These are phyloP conservation scores for Cercospora sp. DNA, from an alignment of 2,329 filamentous ascomycete species.

Conservation along the genomic window DNA sequence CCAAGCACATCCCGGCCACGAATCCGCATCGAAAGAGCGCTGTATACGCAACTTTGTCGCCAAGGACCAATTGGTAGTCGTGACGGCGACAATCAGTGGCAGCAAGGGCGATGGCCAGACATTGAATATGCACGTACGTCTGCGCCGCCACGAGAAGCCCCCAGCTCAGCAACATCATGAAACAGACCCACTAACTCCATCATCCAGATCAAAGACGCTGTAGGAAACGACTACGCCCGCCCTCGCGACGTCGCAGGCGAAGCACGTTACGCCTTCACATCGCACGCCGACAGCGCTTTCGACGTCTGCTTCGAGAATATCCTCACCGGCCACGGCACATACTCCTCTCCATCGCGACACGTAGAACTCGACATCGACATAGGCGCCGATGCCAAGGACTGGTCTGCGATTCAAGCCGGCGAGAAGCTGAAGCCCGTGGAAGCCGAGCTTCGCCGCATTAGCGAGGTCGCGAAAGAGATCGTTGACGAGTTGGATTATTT, in stretches of 20 bases:
- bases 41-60: slow-evolving; percentile 96
- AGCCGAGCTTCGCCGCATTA: slow-evolving; percentile 87
- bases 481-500: slow-evolving; percentile 97
- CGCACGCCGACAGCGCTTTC: slow-evolving; percentile 86
- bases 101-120: slow-evolving; percentile 85
- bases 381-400: slow-evolving; percentile 95
- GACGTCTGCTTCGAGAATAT: slow-evolving; percentile 96
- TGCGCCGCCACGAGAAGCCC: not conserved
- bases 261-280: slow-evolving; percentile 90
- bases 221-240: slow-evolving; percentile 93
- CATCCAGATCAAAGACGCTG: slow-evolving; percentile 84
- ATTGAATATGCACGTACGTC: slow-evolving; percentile 87
- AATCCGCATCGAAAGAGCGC: slow-evolving; percentile 68
- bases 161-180: not conserved
- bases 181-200: not conserved
- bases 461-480: slow-evolving; percentile 86
- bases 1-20: slow-evolving; percentile 64
- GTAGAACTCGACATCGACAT: slow-evolving; percentile 95
- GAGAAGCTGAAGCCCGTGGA: slow-evolving; percentile 99
- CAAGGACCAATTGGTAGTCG: slow-evolving; percentile 89
- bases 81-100: slow-evolving; percentile 87
- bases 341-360: slow-evolving; percentile 61
- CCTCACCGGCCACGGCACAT: slow-evolving; percentile 54
- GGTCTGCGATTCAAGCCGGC: slow-evolving; percentile 90
- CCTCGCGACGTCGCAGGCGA: slow-evolving; percentile 91